phyloP scores from a whole-genome alignment of 2,329 filamentous ascomycete genomes.

The Tympanopsis confertula region DNA sequence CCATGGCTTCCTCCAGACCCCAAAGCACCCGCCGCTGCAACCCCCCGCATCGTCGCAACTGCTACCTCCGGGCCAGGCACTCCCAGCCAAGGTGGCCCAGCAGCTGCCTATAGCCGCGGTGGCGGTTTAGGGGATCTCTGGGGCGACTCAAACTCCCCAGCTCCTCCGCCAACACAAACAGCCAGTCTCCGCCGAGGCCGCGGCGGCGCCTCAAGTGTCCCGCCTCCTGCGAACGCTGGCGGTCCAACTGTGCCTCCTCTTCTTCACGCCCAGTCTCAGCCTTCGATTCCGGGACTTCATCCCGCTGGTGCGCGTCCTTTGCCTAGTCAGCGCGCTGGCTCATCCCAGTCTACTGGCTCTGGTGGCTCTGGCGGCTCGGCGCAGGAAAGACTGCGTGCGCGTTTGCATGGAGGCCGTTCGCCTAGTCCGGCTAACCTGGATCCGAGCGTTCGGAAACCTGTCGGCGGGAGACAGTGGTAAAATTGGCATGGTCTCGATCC shows the following conservation, averaged over 20 bases:
- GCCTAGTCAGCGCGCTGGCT: not conserved
- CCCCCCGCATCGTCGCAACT: not conserved
- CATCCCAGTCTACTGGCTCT: not conserved
- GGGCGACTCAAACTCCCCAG: not conserved
- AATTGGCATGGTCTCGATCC: no score
- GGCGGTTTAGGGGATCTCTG: not conserved
- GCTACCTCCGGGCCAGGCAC: not conserved
- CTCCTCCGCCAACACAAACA: not conserved
- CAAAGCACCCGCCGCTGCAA: constrained; percentile 42
- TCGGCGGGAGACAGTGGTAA: no score
- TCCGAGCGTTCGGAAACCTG: no score
- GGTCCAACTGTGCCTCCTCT: not conserved
- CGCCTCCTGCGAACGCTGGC: not conserved
- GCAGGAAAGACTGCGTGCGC: not conserved
- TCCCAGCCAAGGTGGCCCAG: not conserved
- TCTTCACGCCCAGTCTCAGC: not conserved
- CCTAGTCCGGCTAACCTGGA: not conserved
- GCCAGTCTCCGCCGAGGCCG: constrained; percentile 1
- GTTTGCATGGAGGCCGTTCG: not conserved
- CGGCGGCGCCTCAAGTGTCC: not conserved
- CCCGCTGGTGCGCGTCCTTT: not conserved
- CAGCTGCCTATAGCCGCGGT: not conserved
- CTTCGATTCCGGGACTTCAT: not conserved
- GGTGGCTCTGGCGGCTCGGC: not conserved
- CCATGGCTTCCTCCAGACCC: constrained; percentile 83